Conservation (phyloP, 352 stramenopile species). For the Phytophthora palmivora region DNA sequence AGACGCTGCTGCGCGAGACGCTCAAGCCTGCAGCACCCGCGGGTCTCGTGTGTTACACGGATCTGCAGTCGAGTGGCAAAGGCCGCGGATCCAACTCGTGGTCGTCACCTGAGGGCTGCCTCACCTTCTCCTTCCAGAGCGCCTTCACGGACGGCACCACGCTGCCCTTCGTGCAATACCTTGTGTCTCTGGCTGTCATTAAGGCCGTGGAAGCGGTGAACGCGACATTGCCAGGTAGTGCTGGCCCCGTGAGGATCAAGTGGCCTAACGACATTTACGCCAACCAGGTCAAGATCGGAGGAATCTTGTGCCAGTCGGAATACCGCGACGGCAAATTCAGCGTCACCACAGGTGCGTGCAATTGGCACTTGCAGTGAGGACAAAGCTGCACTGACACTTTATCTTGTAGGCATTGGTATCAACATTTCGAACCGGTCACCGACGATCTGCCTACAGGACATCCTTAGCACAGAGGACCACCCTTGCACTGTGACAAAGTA, state of each 20-base stretch:
- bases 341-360: constrained; percentile 75
- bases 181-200: constrained; percentile 89
- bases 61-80: constrained; percentile 80
- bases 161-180: constrained; percentile 91
- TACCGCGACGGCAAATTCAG: constrained; percentile 81
- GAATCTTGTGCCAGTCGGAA: constrained; percentile 91
- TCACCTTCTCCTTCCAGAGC: constrained; percentile 93
- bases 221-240: constrained; percentile 21
- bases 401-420: constrained; percentile 75
- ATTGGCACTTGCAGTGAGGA: neutral
- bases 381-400: constrained; percentile 39
- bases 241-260: constrained; percentile 87
- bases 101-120: constrained; percentile 88
- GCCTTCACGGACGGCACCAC: constrained; percentile 78
- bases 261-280: constrained; percentile 94
- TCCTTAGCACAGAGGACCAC: constrained; percentile 62
- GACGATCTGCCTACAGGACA: constrained; percentile 89
- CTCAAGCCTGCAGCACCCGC: constrained; percentile 67
- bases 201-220: constrained; percentile 78
- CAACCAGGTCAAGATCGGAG: constrained; percentile 89
- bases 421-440: constrained; percentile 91
- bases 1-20: constrained; percentile 84
- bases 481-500: constrained; percentile 84
- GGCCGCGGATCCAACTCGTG: constrained; percentile 89
- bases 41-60: constrained; percentile 82